Conservation (phyloP, 306 rosid species). For the Macrotyloma uniflorum region DNA sequence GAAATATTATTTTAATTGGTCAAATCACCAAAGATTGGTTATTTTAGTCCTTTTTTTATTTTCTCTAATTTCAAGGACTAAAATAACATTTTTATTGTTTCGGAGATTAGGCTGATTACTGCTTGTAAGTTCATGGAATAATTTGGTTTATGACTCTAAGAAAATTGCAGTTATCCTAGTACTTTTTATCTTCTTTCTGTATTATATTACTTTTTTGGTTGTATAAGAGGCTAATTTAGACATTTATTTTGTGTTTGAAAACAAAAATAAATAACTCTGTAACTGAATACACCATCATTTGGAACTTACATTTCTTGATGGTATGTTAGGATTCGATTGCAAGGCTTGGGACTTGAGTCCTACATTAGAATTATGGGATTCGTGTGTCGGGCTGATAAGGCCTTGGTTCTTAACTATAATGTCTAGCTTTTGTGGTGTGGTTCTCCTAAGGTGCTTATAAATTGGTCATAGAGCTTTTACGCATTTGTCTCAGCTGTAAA, state of each 20-base stretch:
- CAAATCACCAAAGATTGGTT: background rate
- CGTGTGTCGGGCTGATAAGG: background rate
- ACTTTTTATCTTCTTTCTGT: background rate
- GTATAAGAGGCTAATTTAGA: background rate
- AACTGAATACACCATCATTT: background rate
- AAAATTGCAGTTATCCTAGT: background rate
- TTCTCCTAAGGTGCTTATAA: background rate
- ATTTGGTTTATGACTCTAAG: background rate
- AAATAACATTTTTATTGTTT: background rate
- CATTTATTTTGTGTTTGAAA: background rate
- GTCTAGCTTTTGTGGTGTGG: background rate
- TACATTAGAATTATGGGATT: background rate
- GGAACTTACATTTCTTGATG: background rate
- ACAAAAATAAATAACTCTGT: slow-evolving; percentile 15
- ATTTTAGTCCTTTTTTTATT: background rate
- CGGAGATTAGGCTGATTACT: background rate
- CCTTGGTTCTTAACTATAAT: background rate
- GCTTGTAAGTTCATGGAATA: background rate
- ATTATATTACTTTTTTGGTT: background rate
- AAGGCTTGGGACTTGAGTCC: background rate
- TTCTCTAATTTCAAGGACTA: background rate
- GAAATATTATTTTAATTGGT: background rate
- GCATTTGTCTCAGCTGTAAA: background rate
- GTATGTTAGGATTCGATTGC: background rate
- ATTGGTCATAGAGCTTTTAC: background rate